Base-by-base conservation (phyloP, 2,329 filamentous ascomycete species). In the Fusarium mundagurra region DNA sequence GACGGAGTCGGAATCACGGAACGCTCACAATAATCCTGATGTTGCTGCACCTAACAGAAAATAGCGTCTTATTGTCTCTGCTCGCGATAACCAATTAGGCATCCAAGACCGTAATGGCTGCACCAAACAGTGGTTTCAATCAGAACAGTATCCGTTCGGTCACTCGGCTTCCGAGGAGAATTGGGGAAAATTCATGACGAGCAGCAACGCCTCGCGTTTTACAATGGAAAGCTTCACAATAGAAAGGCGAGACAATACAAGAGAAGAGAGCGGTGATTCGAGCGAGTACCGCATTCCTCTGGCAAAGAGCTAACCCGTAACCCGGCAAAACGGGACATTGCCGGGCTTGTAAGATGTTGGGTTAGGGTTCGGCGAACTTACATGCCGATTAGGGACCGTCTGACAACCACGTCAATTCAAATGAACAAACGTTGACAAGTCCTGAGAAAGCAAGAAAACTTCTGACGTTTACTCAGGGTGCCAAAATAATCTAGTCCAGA, bases 1-100 rank as follows among this genome's bases (percentile, higher is more conserved):
- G 71, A 74, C 62, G 67, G 60, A 64, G 57, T 69, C 51, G 67
- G 71, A 65, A 60, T 62, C 64, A 74, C 63, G 71, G 67, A 74
- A 51, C 71, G 22, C 63, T 72, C 63, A 48, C 31, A 61, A 58
- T 57, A 22, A 41, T 41, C 33, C 24, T 54, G 39, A 31, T 48
- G 33, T 16, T 60, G 41, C 34, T 66, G 59, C 24, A 64, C n/a
- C 34, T 59, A 57, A 44, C 51, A 34, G 24, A 43, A 43, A 50
- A 47, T 67, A 43, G 67, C 31, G 67, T 31, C 33, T 69, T 47
- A 20, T 47, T 45, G 58, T 47, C 54, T 61, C 44, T 33, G 29
- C 17, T 48, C 39, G 51, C n/a, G n/a, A 34, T 43, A 50, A 45
- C 57, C 38, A 57, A 65, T 59, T 41, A 60, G 44, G 44, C 41